Percentiles rank a stretch among this genome's conserved stretches.
These are phyloP conservation scores for Hemileccinum rubropunctum DNA, from an alignment of 768 basidiomycete species.

Conservation along the genomic window DNA sequence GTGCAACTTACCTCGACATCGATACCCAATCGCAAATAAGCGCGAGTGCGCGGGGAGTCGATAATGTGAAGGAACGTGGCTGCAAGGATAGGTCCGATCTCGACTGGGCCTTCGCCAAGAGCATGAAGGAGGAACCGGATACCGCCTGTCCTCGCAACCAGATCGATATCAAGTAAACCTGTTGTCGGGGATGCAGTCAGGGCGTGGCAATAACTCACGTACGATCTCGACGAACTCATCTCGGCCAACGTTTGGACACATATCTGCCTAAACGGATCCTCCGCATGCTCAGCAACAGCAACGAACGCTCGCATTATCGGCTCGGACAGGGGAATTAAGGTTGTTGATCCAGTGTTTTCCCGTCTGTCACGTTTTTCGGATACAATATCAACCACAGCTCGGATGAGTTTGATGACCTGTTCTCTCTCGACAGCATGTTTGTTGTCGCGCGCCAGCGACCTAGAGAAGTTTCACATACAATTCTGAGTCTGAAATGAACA, in stretches of 20 bases:
- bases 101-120: slow-evolving; percentile 85
- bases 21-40: slow-evolving; percentile 72
- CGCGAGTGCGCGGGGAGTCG: slow-evolving; percentile 81
- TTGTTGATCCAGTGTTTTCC: slow-evolving; percentile 39
- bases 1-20: slow-evolving; percentile 78
- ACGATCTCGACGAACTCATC: slow-evolving; percentile 57
- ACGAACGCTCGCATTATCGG: slow-evolving; percentile 85
- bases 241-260: slow-evolving; percentile 88
- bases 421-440: slow-evolving; percentile 84
- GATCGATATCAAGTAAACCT: slow-evolving; percentile 88
- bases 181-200: slow-evolving; percentile 10
- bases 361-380: slow-evolving; percentile 50
- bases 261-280: slow-evolving; percentile 82
- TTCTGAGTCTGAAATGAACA: background rate
- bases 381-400: slow-evolving; percentile 76
- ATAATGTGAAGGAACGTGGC: slow-evolving; percentile 79
- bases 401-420: slow-evolving; percentile 87
- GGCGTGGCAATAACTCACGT: slow-evolving; percentile 3
- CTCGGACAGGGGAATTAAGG: slow-evolving; percentile 63
- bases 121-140: slow-evolving; percentile 83
- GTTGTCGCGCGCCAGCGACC: slow-evolving; percentile 82
- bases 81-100: slow-evolving; percentile 75
- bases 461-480: slow-evolving; percentile 29
- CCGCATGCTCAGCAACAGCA: slow-evolving; percentile 87
- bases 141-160: slow-evolving; percentile 78